phyloP scores from a whole-genome alignment of 2,329 filamentous ascomycete genomes.

The Pseudogymnoascus sp. region DNA sequence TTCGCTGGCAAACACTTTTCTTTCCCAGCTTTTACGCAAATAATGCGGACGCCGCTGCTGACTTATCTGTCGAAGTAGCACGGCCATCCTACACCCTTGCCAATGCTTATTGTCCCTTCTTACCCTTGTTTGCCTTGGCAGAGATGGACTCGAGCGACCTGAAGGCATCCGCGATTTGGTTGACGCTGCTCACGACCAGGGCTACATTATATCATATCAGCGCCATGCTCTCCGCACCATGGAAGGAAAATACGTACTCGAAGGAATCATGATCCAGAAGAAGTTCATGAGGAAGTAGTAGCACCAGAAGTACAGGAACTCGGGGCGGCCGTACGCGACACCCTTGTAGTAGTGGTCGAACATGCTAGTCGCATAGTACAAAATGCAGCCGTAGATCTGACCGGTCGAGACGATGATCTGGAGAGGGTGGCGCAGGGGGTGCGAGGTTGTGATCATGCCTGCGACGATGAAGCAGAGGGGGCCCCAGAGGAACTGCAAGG shows the following conservation, averaged over 20 bases:
- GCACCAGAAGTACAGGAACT: constrained; percentile 53
- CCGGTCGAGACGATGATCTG: constrained; percentile 34
- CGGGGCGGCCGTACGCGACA: constrained; percentile 46
- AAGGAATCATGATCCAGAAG: constrained; percentile 51
- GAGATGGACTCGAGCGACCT: constrained; percentile 22
- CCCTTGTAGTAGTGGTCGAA: constrained; percentile 40
- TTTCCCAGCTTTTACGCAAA: not conserved
- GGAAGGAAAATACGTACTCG: constrained; percentile 33
- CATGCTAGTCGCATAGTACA: constrained; percentile 54
- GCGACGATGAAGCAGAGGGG: constrained; percentile 47
- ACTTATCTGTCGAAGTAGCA: not conserved
- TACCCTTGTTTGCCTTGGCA: not conserved
- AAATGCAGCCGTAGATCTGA: constrained; percentile 43
- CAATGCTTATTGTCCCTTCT: not conserved
- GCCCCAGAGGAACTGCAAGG: constrained; percentile 43
- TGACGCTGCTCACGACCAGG: constrained; percentile 31
- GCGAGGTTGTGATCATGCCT: constrained; percentile 35
- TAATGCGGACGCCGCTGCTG: not conserved
- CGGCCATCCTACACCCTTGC: not conserved
- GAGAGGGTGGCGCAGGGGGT: constrained; percentile 40
- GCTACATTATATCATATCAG: constrained; percentile 20
- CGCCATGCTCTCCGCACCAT: not conserved
- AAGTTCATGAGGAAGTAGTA: constrained; percentile 55
- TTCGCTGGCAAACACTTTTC: not conserved
- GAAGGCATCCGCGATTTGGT: constrained; percentile 29